Conservation (phyloP, 1,284 basidiomycete species). For the Cystobasidiaceae sp. region DNA sequence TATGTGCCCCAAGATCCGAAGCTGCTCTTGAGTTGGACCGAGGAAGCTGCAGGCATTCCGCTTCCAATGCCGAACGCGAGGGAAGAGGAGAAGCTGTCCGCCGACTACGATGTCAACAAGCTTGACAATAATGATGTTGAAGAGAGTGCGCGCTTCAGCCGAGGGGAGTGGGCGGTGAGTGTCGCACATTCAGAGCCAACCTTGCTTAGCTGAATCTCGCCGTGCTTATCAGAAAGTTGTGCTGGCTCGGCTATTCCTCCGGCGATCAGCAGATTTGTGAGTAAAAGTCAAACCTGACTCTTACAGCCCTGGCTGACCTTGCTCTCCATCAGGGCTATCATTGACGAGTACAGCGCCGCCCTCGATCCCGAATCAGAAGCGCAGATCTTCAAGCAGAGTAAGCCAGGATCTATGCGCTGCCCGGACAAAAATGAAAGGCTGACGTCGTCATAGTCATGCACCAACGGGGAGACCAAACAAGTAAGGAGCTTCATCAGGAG, state of each 20-base stretch:
- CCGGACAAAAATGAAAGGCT: too few species aligned
- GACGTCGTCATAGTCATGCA: too few species aligned
- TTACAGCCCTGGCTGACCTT: too few species aligned
- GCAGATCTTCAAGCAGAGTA: conserved; percentile 4
- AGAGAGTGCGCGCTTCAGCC: neutral
- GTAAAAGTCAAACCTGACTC: too few species aligned
- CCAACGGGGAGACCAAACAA: neutral
- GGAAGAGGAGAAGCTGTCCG: conserved; percentile 2
- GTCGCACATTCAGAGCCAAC: neutral
- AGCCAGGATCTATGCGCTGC: too few species aligned
- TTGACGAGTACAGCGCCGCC: neutral
- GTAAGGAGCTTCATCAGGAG: neutral
- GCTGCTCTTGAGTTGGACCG: neutral
- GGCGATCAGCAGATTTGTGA: neutral
- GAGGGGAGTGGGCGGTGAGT: conserved; percentile 8
- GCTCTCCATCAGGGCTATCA: neutral
- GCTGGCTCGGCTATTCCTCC: neutral
- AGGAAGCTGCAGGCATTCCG: neutral
- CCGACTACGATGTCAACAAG: neutral
- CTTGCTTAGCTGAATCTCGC: neutral
- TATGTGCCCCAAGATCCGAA: neutral
- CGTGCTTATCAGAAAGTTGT: neutral
- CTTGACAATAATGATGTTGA: neutral
- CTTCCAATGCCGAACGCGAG: neutral
- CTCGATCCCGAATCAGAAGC: conserved; percentile 3